Evolutionary conservation across 257 asterid genomes (phyloP), one percentile per base, ranked within the genome.

Genomic region (Solanum clarkiae): DNA sequence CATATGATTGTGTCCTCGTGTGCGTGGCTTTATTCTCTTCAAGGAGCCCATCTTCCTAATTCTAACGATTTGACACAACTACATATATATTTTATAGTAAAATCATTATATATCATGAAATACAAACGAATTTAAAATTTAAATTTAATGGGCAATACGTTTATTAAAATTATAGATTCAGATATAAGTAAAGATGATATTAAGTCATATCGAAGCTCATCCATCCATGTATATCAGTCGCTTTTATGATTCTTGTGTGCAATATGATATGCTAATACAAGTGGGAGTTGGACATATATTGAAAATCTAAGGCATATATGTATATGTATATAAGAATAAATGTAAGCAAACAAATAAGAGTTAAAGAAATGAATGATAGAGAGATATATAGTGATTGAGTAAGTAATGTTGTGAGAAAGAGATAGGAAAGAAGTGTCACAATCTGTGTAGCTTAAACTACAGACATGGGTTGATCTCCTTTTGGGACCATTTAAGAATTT

Each of bases 381-480:
- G 84, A 79, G 45, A 3, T 53, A 79, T 12, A 12, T 20, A 6
- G 82, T 79, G 17, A 79, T 53, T 17, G 65, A 81, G 80, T 84
- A 82, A 57, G 54, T 55, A 80, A 47, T 49, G 24, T 44, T 68
- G 65, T 44, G 84, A 29, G 70, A 62, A 63, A 71, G 81, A 20
- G 55, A 87, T 60, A 81, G 56, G 82, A 40, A 49, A 62, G 66
- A 69, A 84, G 29, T 84, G 87, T 91, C 90, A 84, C 84, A 88
- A 84, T 92, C 88, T 83, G 9, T 92, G 98, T 92, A 88, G 95
- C 95, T 93, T 87, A 91, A 92, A 92, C 92, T 83, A 89, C 92
- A 88, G 93, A 94, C 98, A 92, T 79, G 81, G 88, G 60, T 88
- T 85, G 86, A 88, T 71, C 22, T 80, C 86, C 82, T 26, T 63